Evolutionary conservation across 495 filamentous ascomycete species (phyloP).

Genomic region (Neurospora sp.): DNA sequence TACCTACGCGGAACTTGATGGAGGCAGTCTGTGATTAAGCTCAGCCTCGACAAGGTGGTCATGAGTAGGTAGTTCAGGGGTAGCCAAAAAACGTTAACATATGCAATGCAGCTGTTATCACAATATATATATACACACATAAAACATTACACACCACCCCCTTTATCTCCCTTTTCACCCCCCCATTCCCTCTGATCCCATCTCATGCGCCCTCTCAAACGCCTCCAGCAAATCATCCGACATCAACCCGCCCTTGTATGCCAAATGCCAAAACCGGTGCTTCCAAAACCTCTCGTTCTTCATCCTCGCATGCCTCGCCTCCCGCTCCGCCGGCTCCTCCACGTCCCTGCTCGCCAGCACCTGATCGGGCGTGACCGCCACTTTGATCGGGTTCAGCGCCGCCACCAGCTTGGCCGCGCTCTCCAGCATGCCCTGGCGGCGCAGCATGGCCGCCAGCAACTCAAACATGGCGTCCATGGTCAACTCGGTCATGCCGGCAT

Average conservation of each 20-base stretch:
- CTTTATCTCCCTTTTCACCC: background rate
- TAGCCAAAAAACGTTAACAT: background rate
- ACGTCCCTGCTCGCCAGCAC: constrained; percentile 6
- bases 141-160: background rate
- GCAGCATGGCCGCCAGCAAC: constrained; percentile 37
- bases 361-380: constrained; percentile 8
- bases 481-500: constrained; percentile 25
- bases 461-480: constrained; percentile 34
- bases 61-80: too few species aligned
- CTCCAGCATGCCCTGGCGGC: constrained; percentile 23
- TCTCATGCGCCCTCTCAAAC: constrained; percentile 1
- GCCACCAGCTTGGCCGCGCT: constrained; percentile 25
- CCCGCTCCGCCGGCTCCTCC: background rate
- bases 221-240: constrained; percentile 4
- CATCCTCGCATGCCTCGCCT: constrained; percentile 9
- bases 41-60: too few species aligned
- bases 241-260: constrained; percentile 22
- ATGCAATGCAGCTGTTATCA: background rate
- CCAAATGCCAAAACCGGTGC: constrained; percentile 36
- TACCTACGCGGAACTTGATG: background rate
- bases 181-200: background rate
- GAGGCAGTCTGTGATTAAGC: background rate
- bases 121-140: background rate
- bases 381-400: constrained; percentile 12
- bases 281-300: constrained; percentile 21